Evolutionary conservation across 1,284 basidiomycete species (phyloP).

Genomic region (Ceratobasidium sp.): DNA sequence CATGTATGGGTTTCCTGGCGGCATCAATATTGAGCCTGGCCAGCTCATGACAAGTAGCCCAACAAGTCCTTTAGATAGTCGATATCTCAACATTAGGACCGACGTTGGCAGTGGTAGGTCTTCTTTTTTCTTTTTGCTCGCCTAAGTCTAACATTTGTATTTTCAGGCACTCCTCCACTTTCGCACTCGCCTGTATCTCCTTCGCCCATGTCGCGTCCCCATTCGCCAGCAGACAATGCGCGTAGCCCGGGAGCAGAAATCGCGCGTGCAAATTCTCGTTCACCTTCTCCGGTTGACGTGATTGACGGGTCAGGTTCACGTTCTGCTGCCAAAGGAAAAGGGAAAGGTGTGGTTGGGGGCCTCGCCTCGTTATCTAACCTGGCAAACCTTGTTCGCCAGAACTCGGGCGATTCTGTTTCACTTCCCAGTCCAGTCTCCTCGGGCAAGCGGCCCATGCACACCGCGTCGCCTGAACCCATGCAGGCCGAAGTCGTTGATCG

Average conservation of each 20-base stretch:
- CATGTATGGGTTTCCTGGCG: conserved; percentile 21
- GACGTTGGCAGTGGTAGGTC: conserved; percentile 23
- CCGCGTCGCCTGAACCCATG: conserved; percentile 30
- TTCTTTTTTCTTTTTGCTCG: not conserved
- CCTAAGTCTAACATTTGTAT: conserved; percentile 13
- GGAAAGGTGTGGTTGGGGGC: conserved; percentile 33
- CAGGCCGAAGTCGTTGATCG: conserved; percentile 22
- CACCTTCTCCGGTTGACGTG: conserved; percentile 38
- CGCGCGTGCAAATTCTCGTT: conserved; percentile 32
- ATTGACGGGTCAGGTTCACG: conserved; percentile 37
- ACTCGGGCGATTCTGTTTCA: conserved; percentile 1
- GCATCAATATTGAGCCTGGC: conserved; percentile 3
- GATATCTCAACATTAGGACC: conserved; percentile 28
- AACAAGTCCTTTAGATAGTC: conserved; percentile 21
- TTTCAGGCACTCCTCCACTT: conserved; percentile 53
- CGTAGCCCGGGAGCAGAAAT: conserved; percentile 34
- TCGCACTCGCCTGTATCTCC: conserved; percentile 54
- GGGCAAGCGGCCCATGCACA: conserved; percentile 22
- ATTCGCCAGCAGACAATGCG: conserved; percentile 23
- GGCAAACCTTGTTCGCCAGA: conserved; percentile 17
- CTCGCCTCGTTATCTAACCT: conserved; percentile 27
- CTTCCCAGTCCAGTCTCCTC: not conserved
- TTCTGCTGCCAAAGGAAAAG: conserved; percentile 16
- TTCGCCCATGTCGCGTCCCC: conserved; percentile 49
- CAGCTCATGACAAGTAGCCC: conserved; percentile 3